Evolutionary conservation across 2,329 filamentous ascomycete species (phyloP).

Genomic region (Arthrocladium fulminans): DNA sequence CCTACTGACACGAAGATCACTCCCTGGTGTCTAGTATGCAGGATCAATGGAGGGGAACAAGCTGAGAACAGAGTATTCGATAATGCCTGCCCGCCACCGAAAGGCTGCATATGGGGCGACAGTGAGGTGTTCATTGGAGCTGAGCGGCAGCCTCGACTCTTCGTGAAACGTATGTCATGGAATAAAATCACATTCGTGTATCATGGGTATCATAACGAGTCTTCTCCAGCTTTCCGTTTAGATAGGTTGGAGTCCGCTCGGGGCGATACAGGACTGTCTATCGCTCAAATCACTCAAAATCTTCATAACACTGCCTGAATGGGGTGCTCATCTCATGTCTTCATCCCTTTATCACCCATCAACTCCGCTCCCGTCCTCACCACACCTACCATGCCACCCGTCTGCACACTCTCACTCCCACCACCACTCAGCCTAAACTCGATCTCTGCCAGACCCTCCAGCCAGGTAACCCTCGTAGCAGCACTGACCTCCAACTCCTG

Average conservation of each 20-base stretch:
- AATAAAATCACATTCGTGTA: background rate
- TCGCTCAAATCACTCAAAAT: background rate
- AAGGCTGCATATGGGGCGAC: too few species aligned
- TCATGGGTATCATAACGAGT: background rate
- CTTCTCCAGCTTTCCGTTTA: too few species aligned
- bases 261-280: background rate
- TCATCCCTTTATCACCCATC: slow-evolving; percentile 37
- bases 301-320: background rate
- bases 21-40: too few species aligned
- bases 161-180: too few species aligned
- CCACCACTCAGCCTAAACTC: slow-evolving; percentile 86
- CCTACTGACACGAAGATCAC: too few species aligned
- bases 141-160: too few species aligned
- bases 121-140: too few species aligned
- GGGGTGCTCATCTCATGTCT: background rate
- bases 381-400: slow-evolving; percentile 83
- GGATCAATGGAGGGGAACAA: too few species aligned
- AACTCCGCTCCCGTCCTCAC: slow-evolving; percentile 80
- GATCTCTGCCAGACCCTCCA: slow-evolving; percentile 83
- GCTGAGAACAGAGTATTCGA: too few species aligned
- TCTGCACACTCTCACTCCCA: slow-evolving; percentile 79
- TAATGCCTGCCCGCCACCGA: too few species aligned
- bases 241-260: too few species aligned
- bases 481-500: slow-evolving; percentile 72
- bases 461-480: slow-evolving; percentile 82